Evolutionary conservation across 192 early-diverging fungal genomes (phyloP).

Genomic region (Coemansia pectinata): DNA sequence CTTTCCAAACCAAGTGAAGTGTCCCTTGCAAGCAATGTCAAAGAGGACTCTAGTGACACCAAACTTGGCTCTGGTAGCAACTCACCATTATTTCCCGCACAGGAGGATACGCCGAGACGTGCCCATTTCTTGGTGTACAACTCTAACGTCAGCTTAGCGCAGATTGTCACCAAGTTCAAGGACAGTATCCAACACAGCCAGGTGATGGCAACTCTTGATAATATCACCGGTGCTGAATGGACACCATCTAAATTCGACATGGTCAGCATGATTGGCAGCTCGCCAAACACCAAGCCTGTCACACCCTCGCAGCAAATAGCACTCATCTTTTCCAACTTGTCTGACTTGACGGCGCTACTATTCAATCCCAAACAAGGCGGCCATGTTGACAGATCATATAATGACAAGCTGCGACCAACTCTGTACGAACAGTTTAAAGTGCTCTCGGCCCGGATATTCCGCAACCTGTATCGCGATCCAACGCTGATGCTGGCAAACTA

Average conservation of each 20-base stretch:
- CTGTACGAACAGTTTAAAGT: constrained; percentile 53
- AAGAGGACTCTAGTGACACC: neutral
- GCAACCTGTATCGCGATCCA: constrained; percentile 42
- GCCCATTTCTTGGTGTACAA: constrained; percentile 29
- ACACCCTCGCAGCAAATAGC: constrained; percentile 42
- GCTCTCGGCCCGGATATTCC: constrained; percentile 52
- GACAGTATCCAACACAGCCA: constrained; percentile 11
- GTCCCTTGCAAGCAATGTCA: neutral
- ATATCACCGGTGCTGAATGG: constrained; percentile 26
- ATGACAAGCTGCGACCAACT: constrained; percentile 37
- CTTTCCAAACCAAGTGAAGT: constrained; percentile 16
- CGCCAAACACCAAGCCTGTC: constrained; percentile 33
- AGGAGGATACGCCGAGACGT: neutral
- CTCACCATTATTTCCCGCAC: neutral
- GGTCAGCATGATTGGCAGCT: constrained; percentile 26
- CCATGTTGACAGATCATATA: neutral
- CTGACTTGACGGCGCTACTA: constrained; percentile 20
- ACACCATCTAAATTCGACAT: constrained; percentile 30
- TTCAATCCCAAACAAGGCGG: constrained; percentile 6
- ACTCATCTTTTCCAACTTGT: constrained; percentile 42
- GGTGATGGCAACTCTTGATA: constrained; percentile 17
- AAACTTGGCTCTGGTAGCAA: neutral
- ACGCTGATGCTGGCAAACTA: constrained; percentile 48
- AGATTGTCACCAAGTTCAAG: constrained; percentile 26
- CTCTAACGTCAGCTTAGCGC: constrained; percentile 17